Evolutionary conservation across 345 rosid genomes (phyloP).

Genomic region (Gossypium thurberi): DNA sequence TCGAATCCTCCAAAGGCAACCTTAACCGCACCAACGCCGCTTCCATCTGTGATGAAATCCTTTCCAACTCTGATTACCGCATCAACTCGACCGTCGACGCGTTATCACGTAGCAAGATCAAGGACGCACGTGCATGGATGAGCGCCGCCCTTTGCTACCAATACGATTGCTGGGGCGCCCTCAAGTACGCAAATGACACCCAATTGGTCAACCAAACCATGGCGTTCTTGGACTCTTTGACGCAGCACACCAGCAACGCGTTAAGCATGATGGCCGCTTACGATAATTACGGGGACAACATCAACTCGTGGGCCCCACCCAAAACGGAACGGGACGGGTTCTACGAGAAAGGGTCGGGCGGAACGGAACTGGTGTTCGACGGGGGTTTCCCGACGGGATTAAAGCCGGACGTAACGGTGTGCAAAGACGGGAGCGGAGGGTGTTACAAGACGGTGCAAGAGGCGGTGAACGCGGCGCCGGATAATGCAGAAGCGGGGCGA

Average conservation of each 20-base stretch:
- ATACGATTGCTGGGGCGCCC: constrained; percentile 66
- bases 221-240: constrained; percentile 49
- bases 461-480: constrained; percentile 78
- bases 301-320: constrained; percentile 52
- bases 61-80: constrained; percentile 50
- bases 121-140: constrained; percentile 79
- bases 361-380: constrained; percentile 4
- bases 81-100: constrained; percentile 32
- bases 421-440: constrained; percentile 40
- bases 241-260: constrained; percentile 56
- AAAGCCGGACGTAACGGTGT: constrained; percentile 58
- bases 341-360: constrained; percentile 39
- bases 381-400: constrained; percentile 41
- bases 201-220: constrained; percentile 38
- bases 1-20: constrained; percentile 45
- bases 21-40: constrained; percentile 57
- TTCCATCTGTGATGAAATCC: constrained; percentile 45
- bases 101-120: constrained; percentile 38
- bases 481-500: constrained; percentile 16
- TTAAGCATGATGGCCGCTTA: constrained; percentile 59
- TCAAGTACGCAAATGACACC: constrained; percentile 70
- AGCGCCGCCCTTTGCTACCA: constrained; percentile 68
- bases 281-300: constrained; percentile 45
- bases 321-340: constrained; percentile 74
- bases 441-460: constrained; percentile 60